These are phyloP conservation scores for Rubroboletus satanas DNA, from an alignment of 768 basidiomycete genomes.

Conservation along the genomic window DNA sequence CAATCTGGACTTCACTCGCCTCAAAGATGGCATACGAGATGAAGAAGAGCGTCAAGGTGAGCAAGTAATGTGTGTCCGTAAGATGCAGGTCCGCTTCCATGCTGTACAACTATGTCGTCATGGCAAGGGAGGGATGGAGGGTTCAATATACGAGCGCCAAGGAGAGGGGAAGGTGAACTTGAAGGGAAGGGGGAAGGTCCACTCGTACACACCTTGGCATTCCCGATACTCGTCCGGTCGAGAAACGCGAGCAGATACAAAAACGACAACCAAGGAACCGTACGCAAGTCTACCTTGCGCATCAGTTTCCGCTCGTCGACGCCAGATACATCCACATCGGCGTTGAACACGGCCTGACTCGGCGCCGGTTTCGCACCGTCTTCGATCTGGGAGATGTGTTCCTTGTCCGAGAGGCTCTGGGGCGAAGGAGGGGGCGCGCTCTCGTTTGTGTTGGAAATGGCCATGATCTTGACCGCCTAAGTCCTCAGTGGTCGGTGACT, in stretches of 20 bases:
- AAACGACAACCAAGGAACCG: constrained; percentile 70
- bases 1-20: constrained; percentile 29
- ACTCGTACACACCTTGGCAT: constrained; percentile 24
- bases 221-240: constrained; percentile 54
- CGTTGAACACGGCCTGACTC: constrained; percentile 26
- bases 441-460: neutral
- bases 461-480: neutral
- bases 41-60: constrained; percentile 59
- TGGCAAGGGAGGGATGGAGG: neutral
- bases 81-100: constrained; percentile 57
- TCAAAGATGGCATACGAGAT: constrained; percentile 69
- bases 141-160: neutral
- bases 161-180: no score
- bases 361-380: neutral
- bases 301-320: constrained; percentile 68
- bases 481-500: neutral
- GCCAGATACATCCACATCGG: constrained; percentile 53
- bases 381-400: neutral
- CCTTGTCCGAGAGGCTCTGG: constrained; percentile 7
- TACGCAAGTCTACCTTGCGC: constrained; percentile 63
- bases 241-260: constrained; percentile 74
- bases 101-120: constrained; percentile 50
- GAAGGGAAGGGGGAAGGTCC: neutral
- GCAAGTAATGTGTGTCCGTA: constrained; percentile 60
- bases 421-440: neutral